Conservation (phyloP, 1,284 basidiomycete genomes). For the Microbotryum saponariae region DNA sequence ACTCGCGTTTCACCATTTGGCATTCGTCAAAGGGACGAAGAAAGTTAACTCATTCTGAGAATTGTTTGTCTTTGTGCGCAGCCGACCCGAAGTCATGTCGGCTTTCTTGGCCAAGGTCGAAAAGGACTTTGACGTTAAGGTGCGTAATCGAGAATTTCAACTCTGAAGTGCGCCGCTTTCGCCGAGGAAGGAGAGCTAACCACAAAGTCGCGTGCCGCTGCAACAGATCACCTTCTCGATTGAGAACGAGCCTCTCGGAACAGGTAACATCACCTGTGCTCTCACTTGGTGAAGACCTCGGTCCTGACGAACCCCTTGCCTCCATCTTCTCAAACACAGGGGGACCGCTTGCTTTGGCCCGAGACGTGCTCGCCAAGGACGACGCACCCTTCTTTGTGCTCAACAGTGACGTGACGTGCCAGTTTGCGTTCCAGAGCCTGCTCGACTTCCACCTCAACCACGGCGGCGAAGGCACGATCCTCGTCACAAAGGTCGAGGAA, state of each 20-base stretch:
- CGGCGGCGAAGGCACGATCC: conserved; percentile 48
- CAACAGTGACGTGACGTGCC: conserved; percentile 49
- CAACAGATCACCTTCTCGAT: conserved; percentile 46
- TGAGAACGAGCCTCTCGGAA: conserved; percentile 48
- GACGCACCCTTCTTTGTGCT: conserved; percentile 50
- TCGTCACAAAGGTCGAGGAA: conserved; percentile 50
- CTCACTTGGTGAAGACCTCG: background rate
- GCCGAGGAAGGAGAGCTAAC: no score
- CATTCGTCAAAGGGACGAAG: no score
- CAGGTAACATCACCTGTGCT: conserved; percentile 37
- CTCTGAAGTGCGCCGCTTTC: background rate
- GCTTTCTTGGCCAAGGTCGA: conserved; percentile 48
- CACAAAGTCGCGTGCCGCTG: background rate
- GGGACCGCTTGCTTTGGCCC: conserved; percentile 47
- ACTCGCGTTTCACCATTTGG: no score
- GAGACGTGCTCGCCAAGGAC: conserved; percentile 48
- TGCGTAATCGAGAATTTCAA: background rate
- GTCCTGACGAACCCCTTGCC: no score
- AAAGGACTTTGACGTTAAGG: conserved; percentile 47
- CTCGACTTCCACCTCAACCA: conserved; percentile 48
- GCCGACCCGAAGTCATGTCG: conserved; percentile 44
- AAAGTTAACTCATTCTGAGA: no score
- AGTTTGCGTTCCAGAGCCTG: conserved; percentile 45
- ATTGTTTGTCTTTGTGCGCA: background rate
- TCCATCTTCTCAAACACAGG: conserved; percentile 35